Evolutionary conservation across 169 alveolate species (phyloP), one percentile per base, ranked within the genome.

Genomic region (Plasmodium adleri): DNA sequence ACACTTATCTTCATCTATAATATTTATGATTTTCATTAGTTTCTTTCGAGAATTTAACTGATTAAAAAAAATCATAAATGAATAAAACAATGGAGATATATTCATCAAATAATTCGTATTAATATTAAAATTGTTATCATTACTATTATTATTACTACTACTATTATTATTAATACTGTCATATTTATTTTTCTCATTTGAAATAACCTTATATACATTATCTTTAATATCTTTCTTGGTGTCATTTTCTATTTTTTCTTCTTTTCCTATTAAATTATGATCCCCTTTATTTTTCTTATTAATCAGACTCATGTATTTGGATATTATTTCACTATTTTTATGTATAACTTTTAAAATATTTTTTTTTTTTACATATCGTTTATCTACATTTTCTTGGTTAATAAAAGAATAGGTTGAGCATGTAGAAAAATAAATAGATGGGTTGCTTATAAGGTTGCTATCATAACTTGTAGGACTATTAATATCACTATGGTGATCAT

Each of bases 41-140:
- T 86, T 86, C 56, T 71, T 86, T 72, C 92, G 24, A 13, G 92
- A 86, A 22, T 86, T 72, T 43, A 86, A 54, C 4, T 56, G 88
- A 13, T 86, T 86, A 60, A 71, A 86, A 20, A 86, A 66, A n/a
- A 86, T 45, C 86, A 86, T 71, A 6, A 86, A 32, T n/a, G 92
- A 70, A 54, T 86, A 86, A 47, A 86, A 72, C 12, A 72, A 45
- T 7, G 92, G 92, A 26, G 73, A 72, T n/a, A 49, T 58, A 13
- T 49, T 50, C 47, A 72, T 71, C 12, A 86, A n/a, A 24, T 83
- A 39, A 12, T 15, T 63, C 32, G 52, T 67, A 20, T 20, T 43
- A 3, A 78, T 45, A 24, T 28, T 49, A 3, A 10, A 2, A 22
- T 28, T 3, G 1, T 50, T 22, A 6, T 60, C 43, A 62, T 1